Percentiles rank a stretch among this genome's conserved stretches.
Conservation (phyloP, 495 filamentous ascomycete genomes). For the Aspergillus coremiiformis region DNA sequence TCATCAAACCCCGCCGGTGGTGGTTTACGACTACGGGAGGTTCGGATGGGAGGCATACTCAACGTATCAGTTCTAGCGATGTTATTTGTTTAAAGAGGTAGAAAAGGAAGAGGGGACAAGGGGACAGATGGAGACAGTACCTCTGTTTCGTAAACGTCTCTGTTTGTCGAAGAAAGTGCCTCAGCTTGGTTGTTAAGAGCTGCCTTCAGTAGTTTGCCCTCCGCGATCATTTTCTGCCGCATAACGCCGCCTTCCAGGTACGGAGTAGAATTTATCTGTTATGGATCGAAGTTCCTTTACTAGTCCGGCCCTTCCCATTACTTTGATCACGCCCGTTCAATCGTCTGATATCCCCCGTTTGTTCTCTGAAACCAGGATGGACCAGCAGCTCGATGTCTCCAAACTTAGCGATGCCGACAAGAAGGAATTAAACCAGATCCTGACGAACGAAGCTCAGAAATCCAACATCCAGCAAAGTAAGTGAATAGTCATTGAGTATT, state of each 20-base stretch:
- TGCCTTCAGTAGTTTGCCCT: background rate
- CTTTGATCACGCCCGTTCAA: background rate
- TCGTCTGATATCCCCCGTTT: background rate
- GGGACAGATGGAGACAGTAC: no score
- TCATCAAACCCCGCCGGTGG: conserved; percentile 94
- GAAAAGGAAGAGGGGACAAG: no score
- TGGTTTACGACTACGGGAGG: conserved; percentile 71
- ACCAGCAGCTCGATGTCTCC: conserved; percentile 50
- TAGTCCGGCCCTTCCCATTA: no score
- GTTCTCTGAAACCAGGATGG: conserved; percentile 23
- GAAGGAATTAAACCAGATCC: conserved; percentile 75
- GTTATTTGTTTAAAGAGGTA: background rate
- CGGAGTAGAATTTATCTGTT: no score
- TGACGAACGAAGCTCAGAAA: conserved; percentile 76
- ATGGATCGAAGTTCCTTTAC: no score
- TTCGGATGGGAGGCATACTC: conserved; percentile 79
- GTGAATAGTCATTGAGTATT: conserved; percentile 19
- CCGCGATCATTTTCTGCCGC: conserved; percentile 1
- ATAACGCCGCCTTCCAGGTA: conserved; percentile 4
- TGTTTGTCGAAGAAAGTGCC: no score
- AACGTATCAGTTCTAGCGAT: background rate
- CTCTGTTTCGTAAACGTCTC: no score
- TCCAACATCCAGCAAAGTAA: conserved; percentile 70
- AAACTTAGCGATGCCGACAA: conserved; percentile 76
- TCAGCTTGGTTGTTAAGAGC: background rate